Conservation (phyloP, 192 early-diverging fungal species). For the Chytriomyces hyalinus region DNA sequence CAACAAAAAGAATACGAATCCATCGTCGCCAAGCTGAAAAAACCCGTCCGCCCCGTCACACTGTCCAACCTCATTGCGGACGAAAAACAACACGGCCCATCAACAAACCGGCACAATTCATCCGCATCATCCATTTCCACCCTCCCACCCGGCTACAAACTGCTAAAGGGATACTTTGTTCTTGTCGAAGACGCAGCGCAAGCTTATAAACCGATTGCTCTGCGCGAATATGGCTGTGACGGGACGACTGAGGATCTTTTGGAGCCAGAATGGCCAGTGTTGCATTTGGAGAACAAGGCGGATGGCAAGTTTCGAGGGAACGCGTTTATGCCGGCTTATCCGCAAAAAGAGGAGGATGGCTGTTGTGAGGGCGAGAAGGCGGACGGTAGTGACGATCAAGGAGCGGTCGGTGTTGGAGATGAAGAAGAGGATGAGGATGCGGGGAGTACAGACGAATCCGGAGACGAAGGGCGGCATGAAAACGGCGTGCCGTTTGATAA, state of each 20-base stretch:
- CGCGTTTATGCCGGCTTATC: constrained; percentile 10
- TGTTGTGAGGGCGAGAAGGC: neutral
- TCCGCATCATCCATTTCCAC: neutral
- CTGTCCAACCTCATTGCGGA: neutral
- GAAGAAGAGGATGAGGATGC: neutral
- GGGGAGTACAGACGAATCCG: neutral
- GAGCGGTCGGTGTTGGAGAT: neutral
- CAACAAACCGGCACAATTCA: neutral
- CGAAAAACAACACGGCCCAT: neutral
- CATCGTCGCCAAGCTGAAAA: neutral
- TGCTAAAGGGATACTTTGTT: neutral
- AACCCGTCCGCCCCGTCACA: neutral
- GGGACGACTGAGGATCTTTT: neutral
- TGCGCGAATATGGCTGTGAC: neutral
- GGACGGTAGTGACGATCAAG: neutral
- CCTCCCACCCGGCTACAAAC: neutral
- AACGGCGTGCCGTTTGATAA: neutral
- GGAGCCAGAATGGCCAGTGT: neutral
- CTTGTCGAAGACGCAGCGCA: constrained; percentile 16
- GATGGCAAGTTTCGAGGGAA: constrained; percentile 12
- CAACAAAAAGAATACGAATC: neutral
- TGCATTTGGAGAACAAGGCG: constrained; percentile 21
- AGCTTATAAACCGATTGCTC: neutral
- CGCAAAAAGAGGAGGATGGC: neutral
- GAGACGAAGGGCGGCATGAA: neutral